These are phyloP conservation scores for Pseudonitzschia multistriata DNA, from an alignment of 108 stramenopile species.

Conservation along the genomic window DNA sequence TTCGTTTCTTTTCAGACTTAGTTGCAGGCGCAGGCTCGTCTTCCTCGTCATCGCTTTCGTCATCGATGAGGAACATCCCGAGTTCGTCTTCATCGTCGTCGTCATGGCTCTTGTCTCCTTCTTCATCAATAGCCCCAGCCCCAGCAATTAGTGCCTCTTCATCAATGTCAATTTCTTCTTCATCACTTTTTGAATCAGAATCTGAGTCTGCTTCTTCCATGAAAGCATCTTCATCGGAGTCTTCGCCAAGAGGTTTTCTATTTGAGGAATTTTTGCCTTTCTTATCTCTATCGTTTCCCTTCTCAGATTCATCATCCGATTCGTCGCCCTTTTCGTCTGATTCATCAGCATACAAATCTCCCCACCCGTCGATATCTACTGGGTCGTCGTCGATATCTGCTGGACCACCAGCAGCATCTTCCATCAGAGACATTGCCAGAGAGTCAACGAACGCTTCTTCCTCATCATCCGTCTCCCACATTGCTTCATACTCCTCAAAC, in stretches of 20 bases:
- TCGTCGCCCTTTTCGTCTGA: constrained; percentile 35
- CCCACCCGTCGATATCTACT: constrained; percentile 91
- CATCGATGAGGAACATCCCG: constrained; percentile 23
- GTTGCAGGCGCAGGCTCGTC: constrained; percentile 17
- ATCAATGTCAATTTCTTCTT: constrained; percentile 17
- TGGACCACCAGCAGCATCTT: constrained; percentile 50
- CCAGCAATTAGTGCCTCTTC: constrained; percentile 67
- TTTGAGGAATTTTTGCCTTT: constrained; percentile 35
- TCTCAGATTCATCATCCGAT: constrained; percentile 32
- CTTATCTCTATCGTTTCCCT: constrained; percentile 36
- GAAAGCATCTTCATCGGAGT: constrained; percentile 42
- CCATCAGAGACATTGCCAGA: constrained; percentile 89
- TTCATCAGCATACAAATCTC: constrained; percentile 61
- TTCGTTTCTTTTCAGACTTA: constrained; percentile 11
- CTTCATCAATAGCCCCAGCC: constrained; percentile 25
- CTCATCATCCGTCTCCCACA: constrained; percentile 70
- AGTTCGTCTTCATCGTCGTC: constrained; percentile 25
- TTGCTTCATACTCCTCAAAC: constrained; percentile 48
- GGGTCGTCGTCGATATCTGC: constrained; percentile 89
- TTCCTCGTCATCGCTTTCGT: constrained; percentile 40
- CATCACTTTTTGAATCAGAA: constrained; percentile 34
- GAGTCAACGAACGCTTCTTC: constrained; percentile 89
- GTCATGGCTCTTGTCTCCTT: constrained; percentile 25
- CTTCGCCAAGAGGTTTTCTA: constrained; percentile 27
- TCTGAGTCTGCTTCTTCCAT: constrained; percentile 53